phyloP scores from a whole-genome alignment of 495 filamentous ascomycete species.

The Neurospora sp. region DNA sequence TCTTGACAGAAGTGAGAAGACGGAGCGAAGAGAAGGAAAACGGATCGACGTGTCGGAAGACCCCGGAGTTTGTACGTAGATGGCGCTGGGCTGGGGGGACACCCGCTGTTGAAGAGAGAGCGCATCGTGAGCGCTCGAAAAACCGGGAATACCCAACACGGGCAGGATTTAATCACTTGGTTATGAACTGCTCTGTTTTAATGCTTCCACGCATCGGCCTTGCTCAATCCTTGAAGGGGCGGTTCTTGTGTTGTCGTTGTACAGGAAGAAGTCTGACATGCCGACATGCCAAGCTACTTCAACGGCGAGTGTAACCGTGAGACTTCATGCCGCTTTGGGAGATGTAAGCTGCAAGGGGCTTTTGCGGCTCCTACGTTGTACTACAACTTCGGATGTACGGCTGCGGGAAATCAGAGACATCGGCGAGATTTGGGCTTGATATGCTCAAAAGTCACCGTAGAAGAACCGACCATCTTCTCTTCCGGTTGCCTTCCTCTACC shows the following conservation, averaged over 20 bases:
- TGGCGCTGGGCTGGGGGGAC: neutral
- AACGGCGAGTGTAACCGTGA: neutral
- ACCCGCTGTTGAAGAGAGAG: neutral
- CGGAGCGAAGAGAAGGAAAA: neutral
- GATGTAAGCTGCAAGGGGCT: neutral
- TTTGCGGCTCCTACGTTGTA: neutral
- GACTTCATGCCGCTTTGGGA: neutral
- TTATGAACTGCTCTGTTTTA: neutral
- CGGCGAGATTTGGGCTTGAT: neutral
- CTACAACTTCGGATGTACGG: neutral
- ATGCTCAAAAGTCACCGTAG: neutral
- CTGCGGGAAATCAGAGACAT: neutral
- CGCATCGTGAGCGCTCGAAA: neutral
- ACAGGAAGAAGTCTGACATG: neutral
- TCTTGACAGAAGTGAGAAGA: neutral
- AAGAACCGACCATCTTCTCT: neutral
- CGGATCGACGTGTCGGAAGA: neutral
- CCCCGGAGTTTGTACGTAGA: neutral
- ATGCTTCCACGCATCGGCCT: neutral
- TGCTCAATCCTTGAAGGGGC: neutral
- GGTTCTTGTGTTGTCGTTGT: neutral
- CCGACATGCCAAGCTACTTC: neutral
- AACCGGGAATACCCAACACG: neutral
- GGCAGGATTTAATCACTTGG: fast-evolving
- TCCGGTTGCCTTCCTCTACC: neutral